Conservation (phyloP, 352 stramenopile genomes). For the Globisporangium nunn region DNA sequence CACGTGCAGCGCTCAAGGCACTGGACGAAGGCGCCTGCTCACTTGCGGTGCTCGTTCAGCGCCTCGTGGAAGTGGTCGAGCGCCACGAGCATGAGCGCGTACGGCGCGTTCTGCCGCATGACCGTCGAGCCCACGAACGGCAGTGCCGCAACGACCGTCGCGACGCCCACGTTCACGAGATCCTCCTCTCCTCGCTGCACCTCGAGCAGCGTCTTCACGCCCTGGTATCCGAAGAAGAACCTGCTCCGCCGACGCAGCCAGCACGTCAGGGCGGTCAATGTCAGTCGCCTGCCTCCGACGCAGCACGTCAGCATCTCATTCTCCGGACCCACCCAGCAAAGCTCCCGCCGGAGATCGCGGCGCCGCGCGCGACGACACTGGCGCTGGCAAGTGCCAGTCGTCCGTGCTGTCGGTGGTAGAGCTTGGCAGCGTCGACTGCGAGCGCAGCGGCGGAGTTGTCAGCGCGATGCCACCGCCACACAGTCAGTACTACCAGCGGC, state of each 20-base stretch:
- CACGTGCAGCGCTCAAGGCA: no score
- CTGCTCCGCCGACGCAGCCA: constrained; percentile 12
- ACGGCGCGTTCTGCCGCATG: constrained; percentile 71
- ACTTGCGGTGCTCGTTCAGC: constrained; percentile 51
- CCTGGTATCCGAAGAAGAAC: constrained; percentile 77
- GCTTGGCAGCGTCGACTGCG: constrained; percentile 55
- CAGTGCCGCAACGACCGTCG: constrained; percentile 32
- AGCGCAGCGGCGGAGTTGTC: not conserved
- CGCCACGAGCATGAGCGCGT: constrained; percentile 67
- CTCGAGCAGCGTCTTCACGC: constrained; percentile 63
- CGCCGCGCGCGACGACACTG: constrained; percentile 36
- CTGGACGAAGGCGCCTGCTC: not conserved
- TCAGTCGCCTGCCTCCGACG: not conserved
- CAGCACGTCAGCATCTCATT: no score
- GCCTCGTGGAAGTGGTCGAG: constrained; percentile 82
- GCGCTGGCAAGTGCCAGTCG: constrained; percentile 36
- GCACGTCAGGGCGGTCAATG: not conserved
- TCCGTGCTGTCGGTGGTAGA: constrained; percentile 52
- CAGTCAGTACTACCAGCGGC: not conserved
- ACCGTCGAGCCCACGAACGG: constrained; percentile 57
- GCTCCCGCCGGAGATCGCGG: constrained; percentile 43
- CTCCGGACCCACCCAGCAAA: constrained; percentile 46
- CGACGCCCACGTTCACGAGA: constrained; percentile 49
- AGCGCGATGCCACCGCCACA: not conserved
- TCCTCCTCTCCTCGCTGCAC: constrained; percentile 52